These are phyloP conservation scores for Diplogelasinospora grovesii DNA, from an alignment of 495 filamentous ascomycete genomes.

Conservation along the genomic window DNA sequence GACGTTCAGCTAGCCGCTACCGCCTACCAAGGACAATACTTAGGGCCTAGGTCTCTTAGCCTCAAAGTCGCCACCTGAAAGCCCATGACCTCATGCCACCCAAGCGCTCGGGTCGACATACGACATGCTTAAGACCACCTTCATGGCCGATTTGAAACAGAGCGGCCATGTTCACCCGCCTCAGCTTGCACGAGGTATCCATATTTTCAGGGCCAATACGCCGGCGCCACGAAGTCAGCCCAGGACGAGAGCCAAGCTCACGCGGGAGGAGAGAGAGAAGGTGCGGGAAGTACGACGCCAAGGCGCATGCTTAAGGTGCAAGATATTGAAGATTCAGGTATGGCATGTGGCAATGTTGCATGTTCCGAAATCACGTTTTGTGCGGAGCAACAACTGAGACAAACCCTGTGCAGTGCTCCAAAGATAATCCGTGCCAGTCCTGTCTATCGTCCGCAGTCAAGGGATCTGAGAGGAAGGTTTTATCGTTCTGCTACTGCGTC, in stretches of 20 bases:
- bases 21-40: slow-evolving; percentile 5
- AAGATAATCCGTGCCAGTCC: slow-evolving; percentile 18
- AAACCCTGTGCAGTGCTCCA: slow-evolving; percentile 26
- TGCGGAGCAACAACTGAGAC: neutral
- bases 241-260: slow-evolving; percentile 47
- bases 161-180: neutral
- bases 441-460: slow-evolving; percentile 18
- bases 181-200: slow-evolving; percentile 15
- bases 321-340: slow-evolving; percentile 57
- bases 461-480: slow-evolving; percentile 17
- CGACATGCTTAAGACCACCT: neutral
- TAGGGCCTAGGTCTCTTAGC: neutral
- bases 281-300: slow-evolving; percentile 60
- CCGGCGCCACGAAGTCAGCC: neutral
- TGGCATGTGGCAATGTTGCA: no score
- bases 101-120: slow-evolving; percentile 3
- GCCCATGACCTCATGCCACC: neutral
- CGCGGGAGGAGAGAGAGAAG: slow-evolving; percentile 51
- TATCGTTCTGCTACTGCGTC: slow-evolving; percentile 24
- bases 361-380: neutral
- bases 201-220: slow-evolving; percentile 11
- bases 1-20: slow-evolving; percentile 13
- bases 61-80: neutral
- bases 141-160: no score
- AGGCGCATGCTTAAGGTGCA: slow-evolving; percentile 67